Evolutionary conservation across 192 early-diverging fungal species (phyloP).

Genomic region (Allomyces macrogynus): DNA sequence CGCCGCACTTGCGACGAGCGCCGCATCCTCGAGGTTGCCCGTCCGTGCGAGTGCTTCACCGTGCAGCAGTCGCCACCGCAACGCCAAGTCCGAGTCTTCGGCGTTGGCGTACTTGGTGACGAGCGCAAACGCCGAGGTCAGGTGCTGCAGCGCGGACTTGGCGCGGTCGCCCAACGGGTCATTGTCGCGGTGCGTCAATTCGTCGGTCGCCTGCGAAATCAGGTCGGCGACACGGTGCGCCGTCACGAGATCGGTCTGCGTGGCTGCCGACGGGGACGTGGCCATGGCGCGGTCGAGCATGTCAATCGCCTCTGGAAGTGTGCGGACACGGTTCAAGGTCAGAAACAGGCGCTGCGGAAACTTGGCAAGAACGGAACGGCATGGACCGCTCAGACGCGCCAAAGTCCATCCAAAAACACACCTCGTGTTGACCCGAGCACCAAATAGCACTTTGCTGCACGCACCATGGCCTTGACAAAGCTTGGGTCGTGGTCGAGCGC

Average conservation of each 20-base stretch:
- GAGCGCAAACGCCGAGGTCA: no score
- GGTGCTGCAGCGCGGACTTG: no score
- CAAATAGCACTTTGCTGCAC: constrained; percentile 42
- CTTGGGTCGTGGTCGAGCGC: constrained; percentile 34
- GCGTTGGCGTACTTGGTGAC: no score
- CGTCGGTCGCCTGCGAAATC: constrained; percentile 4
- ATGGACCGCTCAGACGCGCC: no score
- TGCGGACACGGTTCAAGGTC: no score
- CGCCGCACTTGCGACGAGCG: constrained; percentile 33
- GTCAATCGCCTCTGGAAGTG: no score
- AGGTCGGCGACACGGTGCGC: neutral
- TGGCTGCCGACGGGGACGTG: no score
- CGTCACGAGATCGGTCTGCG: neutral
- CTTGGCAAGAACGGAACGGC: no score
- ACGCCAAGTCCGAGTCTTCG: constrained; percentile 16
- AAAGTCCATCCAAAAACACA: no score
- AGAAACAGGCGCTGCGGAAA: no score
- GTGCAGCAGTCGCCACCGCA: constrained; percentile 44
- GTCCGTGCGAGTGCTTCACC: constrained; percentile 41
- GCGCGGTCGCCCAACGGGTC: constrained; percentile 7
- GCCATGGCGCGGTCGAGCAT: no score
- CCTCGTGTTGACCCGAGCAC: no score
- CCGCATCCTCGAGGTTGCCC: constrained; percentile 40
- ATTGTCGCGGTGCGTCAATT: constrained; percentile 9
- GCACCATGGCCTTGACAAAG: constrained; percentile 40